Percentiles rank a stretch among this genome's conserved stretches.
Evolutionary conservation across 2,329 filamentous ascomycete genomes (phyloP).

Genomic region (Mariannaea elegans): DNA sequence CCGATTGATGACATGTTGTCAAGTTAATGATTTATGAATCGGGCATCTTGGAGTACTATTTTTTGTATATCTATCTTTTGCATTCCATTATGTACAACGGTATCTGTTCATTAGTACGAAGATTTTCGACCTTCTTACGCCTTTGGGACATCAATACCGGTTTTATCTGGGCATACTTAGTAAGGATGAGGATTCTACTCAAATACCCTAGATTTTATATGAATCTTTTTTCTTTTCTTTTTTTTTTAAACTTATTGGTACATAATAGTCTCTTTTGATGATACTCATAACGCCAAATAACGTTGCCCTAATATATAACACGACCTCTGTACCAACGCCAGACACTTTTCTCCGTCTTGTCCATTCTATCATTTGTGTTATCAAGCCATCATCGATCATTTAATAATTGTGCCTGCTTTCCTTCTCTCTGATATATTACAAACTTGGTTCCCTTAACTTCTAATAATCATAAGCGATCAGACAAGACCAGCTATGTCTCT

Average conservation of each 20-base stretch:
- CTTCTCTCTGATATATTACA: conserved; percentile 27
- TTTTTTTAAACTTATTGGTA: neutral
- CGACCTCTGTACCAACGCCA: too few relatives aligned
- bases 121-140: neutral
- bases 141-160: conserved; percentile 1
- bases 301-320: neutral
- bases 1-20: conserved; percentile 55
- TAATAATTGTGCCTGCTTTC: conserved; percentile 10
- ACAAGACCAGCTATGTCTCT: conserved; percentile 25
- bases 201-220: conserved; percentile 34
- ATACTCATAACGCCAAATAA: neutral
- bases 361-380: neutral
- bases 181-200: conserved; percentile 19
- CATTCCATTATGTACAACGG: conserved; percentile 19
- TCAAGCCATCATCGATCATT: neutral
- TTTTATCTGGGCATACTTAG: conserved; percentile 8
- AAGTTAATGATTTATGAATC: conserved; percentile 37
- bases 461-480: conserved; percentile 25
- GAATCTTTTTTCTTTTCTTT: conserved; percentile 12
- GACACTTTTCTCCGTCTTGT: neutral
- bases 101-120: neutral
- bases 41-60: conserved; percentile 18
- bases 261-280: neutral
- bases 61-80: conserved; percentile 26
- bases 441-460: conserved; percentile 20